Evolutionary conservation across 768 basidiomycete genomes (phyloP).

Genomic region (Mycena rosella): DNA sequence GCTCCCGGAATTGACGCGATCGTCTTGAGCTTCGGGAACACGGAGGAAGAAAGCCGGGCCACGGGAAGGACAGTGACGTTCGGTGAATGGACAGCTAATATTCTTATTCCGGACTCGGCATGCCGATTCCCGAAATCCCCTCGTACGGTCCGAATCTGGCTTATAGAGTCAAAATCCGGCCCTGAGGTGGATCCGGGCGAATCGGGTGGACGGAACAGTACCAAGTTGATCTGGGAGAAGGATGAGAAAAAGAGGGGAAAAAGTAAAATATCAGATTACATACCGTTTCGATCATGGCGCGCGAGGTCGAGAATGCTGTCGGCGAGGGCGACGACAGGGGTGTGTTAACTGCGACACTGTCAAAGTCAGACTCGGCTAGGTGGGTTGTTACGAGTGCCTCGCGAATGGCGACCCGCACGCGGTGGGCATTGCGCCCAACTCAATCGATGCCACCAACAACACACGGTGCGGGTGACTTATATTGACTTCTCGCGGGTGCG

Average conservation of each 20-base stretch:
- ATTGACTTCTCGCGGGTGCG: not conserved
- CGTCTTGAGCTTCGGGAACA: constrained; percentile 4
- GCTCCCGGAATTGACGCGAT: not conserved
- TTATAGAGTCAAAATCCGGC: not conserved
- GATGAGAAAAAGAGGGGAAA: no score
- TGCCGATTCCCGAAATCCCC: constrained; percentile 5
- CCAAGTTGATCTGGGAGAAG: no score
- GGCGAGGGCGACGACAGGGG: no score
- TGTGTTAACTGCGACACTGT: no score
- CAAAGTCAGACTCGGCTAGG: no score
- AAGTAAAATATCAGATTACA: no score
- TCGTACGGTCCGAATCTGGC: constrained; percentile 1
- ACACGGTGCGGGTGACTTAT: constrained; percentile 39
- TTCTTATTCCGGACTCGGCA: constrained; percentile 2
- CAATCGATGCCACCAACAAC: constrained; percentile 47
- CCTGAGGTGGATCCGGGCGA: no score
- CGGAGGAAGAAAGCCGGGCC: constrained; percentile 10
- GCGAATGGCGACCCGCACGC: constrained; percentile 44
- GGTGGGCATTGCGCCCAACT: constrained; percentile 47
- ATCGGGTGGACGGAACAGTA: no score
- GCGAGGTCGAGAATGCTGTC: no score
- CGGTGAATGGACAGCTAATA: constrained; percentile 11
- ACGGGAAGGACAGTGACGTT: constrained; percentile 1
- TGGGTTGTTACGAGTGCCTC: no score
- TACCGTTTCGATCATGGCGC: no score